Evolutionary conservation across 2,329 filamentous ascomycete genomes (phyloP).

Genomic region (Metarhizium guizhouense): DNA sequence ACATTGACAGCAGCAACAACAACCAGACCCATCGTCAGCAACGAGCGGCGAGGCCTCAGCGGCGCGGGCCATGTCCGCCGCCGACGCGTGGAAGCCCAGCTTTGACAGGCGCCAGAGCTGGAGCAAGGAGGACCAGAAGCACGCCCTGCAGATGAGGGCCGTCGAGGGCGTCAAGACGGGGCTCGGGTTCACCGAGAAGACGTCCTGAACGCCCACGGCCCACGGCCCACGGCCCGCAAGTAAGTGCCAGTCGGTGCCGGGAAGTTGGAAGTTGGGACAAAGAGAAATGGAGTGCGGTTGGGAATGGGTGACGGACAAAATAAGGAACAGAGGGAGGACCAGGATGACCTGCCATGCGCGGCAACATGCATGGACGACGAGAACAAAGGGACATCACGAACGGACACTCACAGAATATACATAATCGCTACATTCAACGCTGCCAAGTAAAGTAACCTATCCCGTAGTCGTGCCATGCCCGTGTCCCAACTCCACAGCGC

Average conservation of each 20-base stretch:
- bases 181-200: conserved; percentile 33
- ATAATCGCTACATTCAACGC: background rate
- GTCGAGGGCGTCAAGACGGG: conserved; percentile 26
- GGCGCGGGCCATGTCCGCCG: conserved; percentile 17
- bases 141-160: conserved; percentile 37
- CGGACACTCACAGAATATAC: too few species aligned
- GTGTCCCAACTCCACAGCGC: background rate
- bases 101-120: conserved; percentile 41
- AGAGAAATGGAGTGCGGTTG: too few species aligned
- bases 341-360: too few species aligned
- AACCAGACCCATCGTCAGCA: background rate
- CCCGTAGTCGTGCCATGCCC: background rate
- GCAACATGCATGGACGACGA: too few species aligned
- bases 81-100: conserved; percentile 36
- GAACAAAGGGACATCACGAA: too few species aligned
- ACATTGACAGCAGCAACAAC: too few species aligned
- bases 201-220: background rate
- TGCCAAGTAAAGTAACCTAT: background rate
- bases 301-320: too few species aligned
- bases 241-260: too few species aligned
- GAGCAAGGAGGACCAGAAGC: conserved; percentile 45
- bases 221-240: too few species aligned
- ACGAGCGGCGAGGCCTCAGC: background rate
- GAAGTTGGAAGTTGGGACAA: too few species aligned
- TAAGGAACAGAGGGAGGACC: too few species aligned